Evolutionary conservation across 2,329 filamentous ascomycete species (phyloP).

Genomic region (Phoma sp.): DNA sequence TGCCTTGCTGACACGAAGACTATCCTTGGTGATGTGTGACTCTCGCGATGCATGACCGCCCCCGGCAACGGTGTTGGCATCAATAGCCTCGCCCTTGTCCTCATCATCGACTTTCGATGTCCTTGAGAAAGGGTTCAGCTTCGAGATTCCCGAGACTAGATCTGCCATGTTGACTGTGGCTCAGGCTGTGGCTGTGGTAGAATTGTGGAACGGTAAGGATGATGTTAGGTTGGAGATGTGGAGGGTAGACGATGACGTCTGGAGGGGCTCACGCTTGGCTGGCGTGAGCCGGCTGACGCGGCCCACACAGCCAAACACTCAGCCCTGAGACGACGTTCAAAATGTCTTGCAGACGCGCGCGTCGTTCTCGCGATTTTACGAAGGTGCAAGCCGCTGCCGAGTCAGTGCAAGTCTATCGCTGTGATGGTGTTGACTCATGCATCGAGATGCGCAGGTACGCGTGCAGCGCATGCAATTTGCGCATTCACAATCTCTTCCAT

Average conservation of each 20-base stretch:
- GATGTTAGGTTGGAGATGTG: slow-evolving; percentile 7
- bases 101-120: slow-evolving; percentile 48
- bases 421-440: background rate
- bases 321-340: background rate
- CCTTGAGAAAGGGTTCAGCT: slow-evolving; percentile 43
- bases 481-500: too few species aligned
- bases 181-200: slow-evolving; percentile 15
- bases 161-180: slow-evolving; percentile 38
- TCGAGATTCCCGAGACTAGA: slow-evolving; percentile 42
- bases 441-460: background rate
- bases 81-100: slow-evolving; percentile 63
- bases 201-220: slow-evolving; percentile 13
- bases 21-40: slow-evolving; percentile 58
- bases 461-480: background rate
- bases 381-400: background rate
- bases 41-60: slow-evolving; percentile 63
- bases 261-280: slow-evolving; percentile 9
- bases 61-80: slow-evolving; percentile 59
- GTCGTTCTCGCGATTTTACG: background rate
- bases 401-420: background rate
- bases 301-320: slow-evolving; percentile 1
- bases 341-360: background rate
- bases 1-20: slow-evolving; percentile 66
- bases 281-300: slow-evolving; percentile 9
- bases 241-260: slow-evolving; percentile 8